Percentiles rank a stretch among this genome's conserved stretches.
phyloP scores from a whole-genome alignment of 2,329 filamentous ascomycete species.

The Cucurbitaria berberidis region DNA sequence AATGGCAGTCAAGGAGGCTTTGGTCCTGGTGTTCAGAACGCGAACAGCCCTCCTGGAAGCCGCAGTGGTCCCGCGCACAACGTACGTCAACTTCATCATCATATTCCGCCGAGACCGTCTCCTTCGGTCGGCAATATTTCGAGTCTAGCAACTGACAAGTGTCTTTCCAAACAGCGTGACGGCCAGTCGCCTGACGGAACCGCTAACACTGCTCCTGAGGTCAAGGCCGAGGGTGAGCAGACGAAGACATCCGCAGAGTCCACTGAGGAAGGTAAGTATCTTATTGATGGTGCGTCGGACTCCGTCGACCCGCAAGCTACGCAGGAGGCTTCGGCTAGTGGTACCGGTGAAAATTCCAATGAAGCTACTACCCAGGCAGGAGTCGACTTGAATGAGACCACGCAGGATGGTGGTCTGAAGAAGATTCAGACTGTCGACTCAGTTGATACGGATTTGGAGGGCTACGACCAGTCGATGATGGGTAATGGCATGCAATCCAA shows the following conservation, averaged over 20 bases:
- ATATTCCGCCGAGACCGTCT: conserved; percentile 17
- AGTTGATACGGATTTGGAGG: conserved; percentile 27
- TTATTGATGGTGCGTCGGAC: conserved; percentile 11
- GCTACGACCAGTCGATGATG: conserved; percentile 39
- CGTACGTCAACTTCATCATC: conserved; percentile 44
- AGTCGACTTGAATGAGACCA: conserved; percentile 17
- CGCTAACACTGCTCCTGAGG: conserved; percentile 40
- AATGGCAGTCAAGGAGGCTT: conserved; percentile 50
- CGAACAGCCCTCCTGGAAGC: conserved; percentile 40
- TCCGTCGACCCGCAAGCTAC: conserved; percentile 9
- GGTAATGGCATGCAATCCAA: conserved; percentile 34
- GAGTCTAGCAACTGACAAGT: conserved; percentile 34
- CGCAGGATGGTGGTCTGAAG: conserved; percentile 27
- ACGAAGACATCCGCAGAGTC: conserved; percentile 27
- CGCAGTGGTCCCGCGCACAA: conserved; percentile 37
- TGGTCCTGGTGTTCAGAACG: conserved; percentile 35
- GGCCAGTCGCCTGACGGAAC: conserved; percentile 38
- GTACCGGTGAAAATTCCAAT: conserved; percentile 14
- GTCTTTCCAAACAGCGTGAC: conserved; percentile 34
- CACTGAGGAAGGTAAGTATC: conserved; percentile 41
- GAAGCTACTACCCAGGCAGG: conserved; percentile 27
- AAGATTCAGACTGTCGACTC: conserved; percentile 46
- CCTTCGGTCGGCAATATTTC: conserved; percentile 11
- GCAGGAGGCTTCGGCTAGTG: conserved; percentile 10
- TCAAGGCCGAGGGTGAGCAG: conserved; percentile 40